A percentile compares a stretch with the other conserved stretches of the same genome.
These are phyloP conservation scores for Mrakia frigida DNA, from an alignment of 768 basidiomycete species.

Conservation along the genomic window DNA sequence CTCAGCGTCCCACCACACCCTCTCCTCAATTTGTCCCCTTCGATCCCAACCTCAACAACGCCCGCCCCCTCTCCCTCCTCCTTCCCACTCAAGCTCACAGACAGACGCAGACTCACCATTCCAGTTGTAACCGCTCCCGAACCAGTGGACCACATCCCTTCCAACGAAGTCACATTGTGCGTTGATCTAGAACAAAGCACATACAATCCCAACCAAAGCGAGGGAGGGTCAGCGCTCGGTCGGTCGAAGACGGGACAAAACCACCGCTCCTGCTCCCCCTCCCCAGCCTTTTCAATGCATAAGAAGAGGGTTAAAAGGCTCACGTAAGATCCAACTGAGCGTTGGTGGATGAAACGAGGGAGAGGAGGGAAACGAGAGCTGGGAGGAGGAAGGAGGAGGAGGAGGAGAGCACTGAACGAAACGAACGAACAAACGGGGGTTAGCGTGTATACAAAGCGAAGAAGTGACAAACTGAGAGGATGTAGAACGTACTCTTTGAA, in stretches of 20 bases:
- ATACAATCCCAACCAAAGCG: too few species aligned
- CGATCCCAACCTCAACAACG: neutral
- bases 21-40: neutral
- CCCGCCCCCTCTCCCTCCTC: neutral
- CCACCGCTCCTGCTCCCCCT: too few species aligned
- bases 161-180: conserved; percentile 62
- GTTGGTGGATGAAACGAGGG: neutral
- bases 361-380: neutral
- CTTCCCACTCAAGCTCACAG: neutral
- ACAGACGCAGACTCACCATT: conserved; percentile 55
- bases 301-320: neutral
- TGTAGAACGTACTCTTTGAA: neutral
- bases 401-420: neutral
- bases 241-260: neutral
- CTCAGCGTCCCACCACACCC: neutral
- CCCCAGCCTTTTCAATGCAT: neutral
- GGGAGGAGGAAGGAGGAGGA: conserved; percentile 10
- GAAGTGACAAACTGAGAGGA: too few species aligned
- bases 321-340: neutral
- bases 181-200: conserved; percentile 24
- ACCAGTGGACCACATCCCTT: conserved; percentile 84
- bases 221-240: neutral
- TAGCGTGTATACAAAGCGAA: too few species aligned
- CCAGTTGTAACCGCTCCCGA: conserved; percentile 73
- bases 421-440: neutral